Percentiles rank a stretch among this genome's conserved stretches.
Conservation (phyloP, 2,329 filamentous ascomycete species). For the Sporothrix schenckii region DNA sequence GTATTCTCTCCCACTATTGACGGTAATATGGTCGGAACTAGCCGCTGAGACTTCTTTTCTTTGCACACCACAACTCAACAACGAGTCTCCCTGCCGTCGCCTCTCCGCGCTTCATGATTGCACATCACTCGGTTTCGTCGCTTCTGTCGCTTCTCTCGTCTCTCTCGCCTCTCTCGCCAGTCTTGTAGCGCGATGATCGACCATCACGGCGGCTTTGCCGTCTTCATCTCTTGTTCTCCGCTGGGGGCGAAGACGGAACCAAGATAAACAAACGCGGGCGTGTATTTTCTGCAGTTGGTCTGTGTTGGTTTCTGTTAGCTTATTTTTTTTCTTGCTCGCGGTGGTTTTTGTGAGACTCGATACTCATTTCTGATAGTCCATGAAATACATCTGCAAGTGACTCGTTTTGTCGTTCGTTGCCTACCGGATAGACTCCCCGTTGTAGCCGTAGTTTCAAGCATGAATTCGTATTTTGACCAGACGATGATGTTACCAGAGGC, state of each 20-base stretch:
- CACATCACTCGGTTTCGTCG: not conserved
- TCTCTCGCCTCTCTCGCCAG: not conserved
- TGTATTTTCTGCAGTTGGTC: not conserved
- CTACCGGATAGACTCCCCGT: not conserved
- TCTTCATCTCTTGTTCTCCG: not conserved
- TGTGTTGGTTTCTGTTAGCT: not conserved
- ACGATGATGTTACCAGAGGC: not conserved
- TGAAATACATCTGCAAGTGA: not conserved
- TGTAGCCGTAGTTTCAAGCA: not conserved
- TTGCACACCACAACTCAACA: not conserved
- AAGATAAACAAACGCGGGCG: slow-evolving; percentile 18
- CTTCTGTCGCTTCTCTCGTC: not conserved
- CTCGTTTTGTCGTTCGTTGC: not conserved
- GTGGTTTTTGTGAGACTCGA: not conserved
- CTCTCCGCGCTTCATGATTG: slow-evolving; percentile 2
- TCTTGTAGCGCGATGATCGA: not conserved
- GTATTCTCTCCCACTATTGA: not conserved
- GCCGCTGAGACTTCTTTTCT: not conserved
- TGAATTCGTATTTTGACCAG: not conserved
- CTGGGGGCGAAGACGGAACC: slow-evolving; percentile 25
- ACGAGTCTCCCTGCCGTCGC: slow-evolving; percentile 2
- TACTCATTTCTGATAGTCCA: slow-evolving; percentile 7
- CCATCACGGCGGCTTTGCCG: not conserved
- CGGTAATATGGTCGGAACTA: slow-evolving; percentile 1
- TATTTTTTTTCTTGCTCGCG: not conserved